Conservation (phyloP, 2,329 filamentous ascomycete genomes). For the Delphinella strobiligena region DNA sequence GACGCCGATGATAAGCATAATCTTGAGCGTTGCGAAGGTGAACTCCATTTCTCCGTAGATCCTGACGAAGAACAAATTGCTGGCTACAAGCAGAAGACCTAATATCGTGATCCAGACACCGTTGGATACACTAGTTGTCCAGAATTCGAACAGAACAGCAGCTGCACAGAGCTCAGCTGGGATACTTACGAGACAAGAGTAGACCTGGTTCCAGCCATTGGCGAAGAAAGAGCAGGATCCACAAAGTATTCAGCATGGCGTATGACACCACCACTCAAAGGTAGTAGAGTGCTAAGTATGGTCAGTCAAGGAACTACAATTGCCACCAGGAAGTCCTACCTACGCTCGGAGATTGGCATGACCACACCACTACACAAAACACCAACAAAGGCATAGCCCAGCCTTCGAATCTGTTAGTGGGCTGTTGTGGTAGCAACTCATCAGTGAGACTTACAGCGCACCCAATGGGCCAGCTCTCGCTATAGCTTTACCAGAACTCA, state of each 20-base stretch:
- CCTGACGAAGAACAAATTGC: slow-evolving; percentile 8
- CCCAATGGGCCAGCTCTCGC: slow-evolving; percentile 20
- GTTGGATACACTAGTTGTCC: slow-evolving; percentile 13
- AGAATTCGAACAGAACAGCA: slow-evolving; percentile 6
- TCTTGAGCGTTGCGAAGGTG: slow-evolving; percentile 11
- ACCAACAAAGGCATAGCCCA: slow-evolving; percentile 10
- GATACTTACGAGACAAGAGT: slow-evolving; percentile 32
- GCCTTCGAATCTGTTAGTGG: not conserved
- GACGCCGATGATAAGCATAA: slow-evolving; percentile 12
- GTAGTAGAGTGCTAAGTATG: slow-evolving; percentile 7
- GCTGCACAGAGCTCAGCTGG: slow-evolving; percentile 8
- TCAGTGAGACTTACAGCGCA: slow-evolving; percentile 1
- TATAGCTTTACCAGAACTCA: slow-evolving; percentile 24
- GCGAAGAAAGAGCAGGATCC: slow-evolving; percentile 59
- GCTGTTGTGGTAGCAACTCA: not conserved
- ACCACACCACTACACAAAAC: slow-evolving; percentile 9
- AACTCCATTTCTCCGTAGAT: slow-evolving; percentile 13
- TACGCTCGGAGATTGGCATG: slow-evolving; percentile 10
- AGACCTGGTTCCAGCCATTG: slow-evolving; percentile 79
- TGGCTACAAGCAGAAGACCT: slow-evolving; percentile 8
- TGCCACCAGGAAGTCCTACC: too few species aligned
- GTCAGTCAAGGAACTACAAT: not conserved
- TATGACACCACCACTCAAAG: slow-evolving; percentile 19
- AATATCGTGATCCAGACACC: slow-evolving; percentile 11
- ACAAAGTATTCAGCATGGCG: slow-evolving; percentile 67